Evolutionary conservation across 2,329 filamentous ascomycete genomes (phyloP).

Genomic region (Xylaria arbuscula): DNA sequence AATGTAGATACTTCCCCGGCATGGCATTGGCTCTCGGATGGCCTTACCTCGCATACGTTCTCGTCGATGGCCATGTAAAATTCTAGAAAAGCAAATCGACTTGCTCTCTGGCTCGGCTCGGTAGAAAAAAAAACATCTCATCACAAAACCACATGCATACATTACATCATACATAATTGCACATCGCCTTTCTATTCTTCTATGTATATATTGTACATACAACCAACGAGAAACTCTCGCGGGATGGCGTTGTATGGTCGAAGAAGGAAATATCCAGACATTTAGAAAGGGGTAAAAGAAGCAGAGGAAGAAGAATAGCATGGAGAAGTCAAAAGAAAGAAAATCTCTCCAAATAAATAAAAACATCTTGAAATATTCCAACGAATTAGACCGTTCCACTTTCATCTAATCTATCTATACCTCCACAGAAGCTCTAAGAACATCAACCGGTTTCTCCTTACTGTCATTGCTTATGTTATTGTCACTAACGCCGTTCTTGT

Average conservation of each 20-base stretch:
- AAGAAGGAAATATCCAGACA: slow-evolving; percentile 19
- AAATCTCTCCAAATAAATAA: not conserved
- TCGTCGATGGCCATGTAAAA: slow-evolving; percentile 40
- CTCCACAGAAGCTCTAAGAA: not conserved
- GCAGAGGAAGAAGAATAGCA: not conserved
- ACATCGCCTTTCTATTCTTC: slow-evolving; percentile 18
- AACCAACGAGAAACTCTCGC: not conserved
- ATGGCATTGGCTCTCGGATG: slow-evolving; percentile 53
- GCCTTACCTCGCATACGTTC: slow-evolving; percentile 47
- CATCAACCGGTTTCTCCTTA: not conserved
- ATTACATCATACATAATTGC: no score
- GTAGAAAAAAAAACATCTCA: not conserved
- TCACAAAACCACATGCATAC: no score
- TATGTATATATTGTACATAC: slow-evolving; percentile 28
- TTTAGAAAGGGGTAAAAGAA: slow-evolving; percentile 2
- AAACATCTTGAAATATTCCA: not conserved
- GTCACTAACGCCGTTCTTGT: not conserved
- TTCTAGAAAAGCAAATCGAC: not conserved
- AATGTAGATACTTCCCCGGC: slow-evolving; percentile 52
- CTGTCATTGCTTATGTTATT: not conserved
- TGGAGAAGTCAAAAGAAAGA: not conserved
- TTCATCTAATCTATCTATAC: not conserved
- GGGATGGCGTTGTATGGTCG: slow-evolving; percentile 22
- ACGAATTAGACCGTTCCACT: not conserved
- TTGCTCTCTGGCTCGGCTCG: not conserved